Evolutionary conservation across 2,329 filamentous ascomycete genomes (phyloP), one percentile per base, ranked within the genome.

Genomic region (Colletotrichum sp.): DNA sequence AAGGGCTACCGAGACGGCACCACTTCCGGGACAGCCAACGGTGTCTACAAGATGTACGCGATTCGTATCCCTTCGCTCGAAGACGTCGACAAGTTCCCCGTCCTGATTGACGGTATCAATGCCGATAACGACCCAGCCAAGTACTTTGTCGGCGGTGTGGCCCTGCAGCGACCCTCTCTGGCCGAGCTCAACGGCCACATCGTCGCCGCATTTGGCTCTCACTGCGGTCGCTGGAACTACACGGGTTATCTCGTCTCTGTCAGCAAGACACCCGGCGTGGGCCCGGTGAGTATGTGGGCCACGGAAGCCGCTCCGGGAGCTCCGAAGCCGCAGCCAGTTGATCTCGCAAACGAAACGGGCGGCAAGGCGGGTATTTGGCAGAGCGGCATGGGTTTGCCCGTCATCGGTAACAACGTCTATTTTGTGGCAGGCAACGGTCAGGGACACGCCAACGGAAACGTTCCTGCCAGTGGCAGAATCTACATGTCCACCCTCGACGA

Each of bases 201-300:
- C 6, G 84, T 87, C 64, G 86, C 83, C 16, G 86, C 81, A 3
- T 88, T 88, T 74, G 86, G 86, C 15, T 86, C 85, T 9, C 83
- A 87, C 69, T 88, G 86, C 71, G 86, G 87, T 75, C 78, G 83
- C 4, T 88, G 84, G 78, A 88, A 88, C 70, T 87, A 82, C 67
- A 83, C 82, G 9, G 81, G 82, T 12, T 80, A 81, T 75, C 63
- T 82, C 5, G 76, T 81, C 18, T 75, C 79, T 5, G 76, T 82
- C 31, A 82, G 80, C 72, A 82, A 80, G 27, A 78, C 77, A 12
- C 76, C 81, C 8, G 78, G 78, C 15, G 78, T 81, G 70, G 78
- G 81, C 67, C 77, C 83, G 3, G 78, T 81, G 5, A 81, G 78
- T 27, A 73, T 82, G 47, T 76, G 73, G 73, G 75, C 75, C 38